Percentiles rank a stretch among this genome's conserved stretches.
These are phyloP conservation scores for Anthostomella pinea DNA, from an alignment of 2,329 filamentous ascomycete genomes.

Conservation along the genomic window DNA sequence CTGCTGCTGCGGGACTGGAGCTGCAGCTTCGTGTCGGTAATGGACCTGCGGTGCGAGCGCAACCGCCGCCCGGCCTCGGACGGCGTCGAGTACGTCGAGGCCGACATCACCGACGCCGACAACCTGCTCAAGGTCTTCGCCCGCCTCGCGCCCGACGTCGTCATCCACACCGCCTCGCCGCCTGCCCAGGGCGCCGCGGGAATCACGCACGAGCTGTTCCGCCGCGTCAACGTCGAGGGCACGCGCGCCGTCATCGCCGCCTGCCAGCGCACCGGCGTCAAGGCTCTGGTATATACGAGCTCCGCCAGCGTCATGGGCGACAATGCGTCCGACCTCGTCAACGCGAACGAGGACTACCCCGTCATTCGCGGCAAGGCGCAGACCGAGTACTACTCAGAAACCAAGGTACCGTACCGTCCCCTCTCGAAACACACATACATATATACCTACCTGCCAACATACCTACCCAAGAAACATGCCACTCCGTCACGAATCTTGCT, in stretches of 20 bases:
- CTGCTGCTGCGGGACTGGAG: conserved; percentile 63
- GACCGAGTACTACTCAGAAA: conserved; percentile 83
- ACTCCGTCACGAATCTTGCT: conserved; percentile 11
- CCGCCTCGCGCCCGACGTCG: conserved; percentile 70
- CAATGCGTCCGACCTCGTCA: conserved; percentile 72
- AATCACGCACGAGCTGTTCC: conserved; percentile 61
- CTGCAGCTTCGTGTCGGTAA: conserved; percentile 58
- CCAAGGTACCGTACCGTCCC: conserved; percentile 60
- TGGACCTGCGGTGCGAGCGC: conserved; percentile 68
- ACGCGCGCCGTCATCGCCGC: conserved; percentile 76
- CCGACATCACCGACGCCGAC: conserved; percentile 69
- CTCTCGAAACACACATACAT: background rate
- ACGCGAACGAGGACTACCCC: conserved; percentile 82
- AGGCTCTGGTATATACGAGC: conserved; percentile 85
- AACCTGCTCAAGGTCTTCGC: conserved; percentile 62
- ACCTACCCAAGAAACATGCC: too few species aligned
- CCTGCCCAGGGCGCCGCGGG: conserved; percentile 51
- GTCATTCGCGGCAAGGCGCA: conserved; percentile 69
- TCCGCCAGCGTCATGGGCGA: conserved; percentile 85
- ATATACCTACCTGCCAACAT: background rate
- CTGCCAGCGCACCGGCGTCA: conserved; percentile 67
- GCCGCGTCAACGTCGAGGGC: conserved; percentile 84
- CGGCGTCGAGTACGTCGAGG: conserved; percentile 66
- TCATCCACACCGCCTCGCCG: conserved; percentile 88
- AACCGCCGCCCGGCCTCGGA: conserved; percentile 60